Conservation (phyloP, 2,329 filamentous ascomycete genomes). For the Trichoderma sp. region DNA sequence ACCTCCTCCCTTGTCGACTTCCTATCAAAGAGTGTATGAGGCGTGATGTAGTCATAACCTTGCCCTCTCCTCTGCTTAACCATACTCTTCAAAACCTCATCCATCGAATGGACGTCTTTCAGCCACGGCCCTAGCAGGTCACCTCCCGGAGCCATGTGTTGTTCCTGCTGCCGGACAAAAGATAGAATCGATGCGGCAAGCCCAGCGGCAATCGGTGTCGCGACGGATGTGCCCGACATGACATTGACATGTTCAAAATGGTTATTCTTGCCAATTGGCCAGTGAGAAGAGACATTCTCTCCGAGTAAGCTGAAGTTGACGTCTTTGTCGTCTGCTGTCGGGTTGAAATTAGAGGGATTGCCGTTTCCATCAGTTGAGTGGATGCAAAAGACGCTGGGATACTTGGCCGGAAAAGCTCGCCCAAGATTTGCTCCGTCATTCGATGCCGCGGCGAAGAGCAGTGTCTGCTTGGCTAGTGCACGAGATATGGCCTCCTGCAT, state of each 20-base stretch:
- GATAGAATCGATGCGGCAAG: neutral
- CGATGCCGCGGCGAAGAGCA: conserved; percentile 4
- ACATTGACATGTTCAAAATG: neutral
- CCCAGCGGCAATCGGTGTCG: neutral
- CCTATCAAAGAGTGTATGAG: neutral
- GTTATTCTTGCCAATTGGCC: neutral
- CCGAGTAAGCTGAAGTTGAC: conserved; percentile 2
- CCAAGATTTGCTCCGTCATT: conserved; percentile 1
- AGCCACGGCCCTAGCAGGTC: neutral
- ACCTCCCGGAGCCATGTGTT: neutral
- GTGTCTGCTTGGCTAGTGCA: neutral
- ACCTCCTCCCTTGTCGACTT: neutral
- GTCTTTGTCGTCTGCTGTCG: neutral
- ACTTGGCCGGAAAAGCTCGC: neutral
- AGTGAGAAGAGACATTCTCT: neutral
- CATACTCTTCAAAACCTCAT: conserved; percentile 3
- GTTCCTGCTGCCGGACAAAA: conserved; percentile 1
- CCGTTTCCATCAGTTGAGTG: conserved; percentile 1
- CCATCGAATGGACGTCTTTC: neutral
- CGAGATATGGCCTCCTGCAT: neutral
- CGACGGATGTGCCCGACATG: neutral
- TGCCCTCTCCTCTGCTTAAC: neutral
- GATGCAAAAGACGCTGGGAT: neutral
- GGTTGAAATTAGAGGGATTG: neutral
- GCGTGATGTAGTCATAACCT: neutral